Base-by-base conservation (phyloP, 441 rosid species). In the Raphanus hybrid region DNA sequence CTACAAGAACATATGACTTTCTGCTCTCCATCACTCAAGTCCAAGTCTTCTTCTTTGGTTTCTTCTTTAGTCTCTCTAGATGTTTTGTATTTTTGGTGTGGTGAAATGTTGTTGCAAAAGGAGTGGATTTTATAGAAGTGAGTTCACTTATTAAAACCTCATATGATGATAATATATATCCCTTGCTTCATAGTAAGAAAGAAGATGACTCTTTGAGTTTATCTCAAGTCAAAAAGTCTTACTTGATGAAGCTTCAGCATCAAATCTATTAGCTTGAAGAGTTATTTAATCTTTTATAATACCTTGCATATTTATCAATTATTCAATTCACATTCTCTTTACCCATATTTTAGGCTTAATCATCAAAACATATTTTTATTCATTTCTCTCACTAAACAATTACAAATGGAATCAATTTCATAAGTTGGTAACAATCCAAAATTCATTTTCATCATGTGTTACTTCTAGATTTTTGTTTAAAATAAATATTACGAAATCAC, bases 1-100 rank as follows among this genome's bases (percentile, higher is more conserved):
- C 80, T 50, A 72, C 82, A 68, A 82, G 75, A 79, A 84, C 69
- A 68, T 72, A 82, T 35, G 86, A 76, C 84, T 76, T 80, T 66
- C 62, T 69, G 55, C 16, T 59, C 75, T 65, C 86, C 90, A 85
- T 87, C 41, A 73, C 69, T 32, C n/a, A 65, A 58, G 15, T 52
- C 23, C 23, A 48, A 66, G 52, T 39, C 32, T 50, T 10, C 55
- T n/a, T 55, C 32, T 18, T 64, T 75, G 52, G 23, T 69, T 54
- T 69, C 70, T 35, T 35, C 39, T 35, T 35, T 35, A 35, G 39
- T 35, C 35, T 32, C 35, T 79, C 35, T 12, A 76, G 10, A 39
- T 55, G 43, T 69, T 27, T 29, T 29, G 34, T 29, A 29, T 29
- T 29, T 29, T 29, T 29, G 34, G 34, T 29, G 34, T 29, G 34